phyloP scores from a whole-genome alignment of 2,329 filamentous ascomycete genomes.

The Penicillium psychrosexuale region DNA sequence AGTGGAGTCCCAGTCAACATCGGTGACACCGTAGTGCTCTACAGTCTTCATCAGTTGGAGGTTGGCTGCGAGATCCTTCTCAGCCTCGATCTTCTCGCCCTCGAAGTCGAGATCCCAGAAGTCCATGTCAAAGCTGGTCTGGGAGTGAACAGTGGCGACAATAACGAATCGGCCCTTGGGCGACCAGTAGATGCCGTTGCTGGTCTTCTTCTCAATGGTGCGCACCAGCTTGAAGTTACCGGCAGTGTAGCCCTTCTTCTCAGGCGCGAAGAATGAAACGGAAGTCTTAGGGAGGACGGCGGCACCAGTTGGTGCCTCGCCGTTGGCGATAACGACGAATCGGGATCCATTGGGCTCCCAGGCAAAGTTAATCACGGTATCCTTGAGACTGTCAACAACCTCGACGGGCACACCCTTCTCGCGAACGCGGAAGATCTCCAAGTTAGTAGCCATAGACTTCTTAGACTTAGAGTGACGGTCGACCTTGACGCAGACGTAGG shows the following conservation, averaged over 20 bases:
- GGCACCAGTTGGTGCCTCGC: constrained; percentile 72
- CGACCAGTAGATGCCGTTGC: constrained; percentile 99
- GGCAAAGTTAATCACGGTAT: constrained; percentile 98
- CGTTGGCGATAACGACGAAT: constrained; percentile 94
- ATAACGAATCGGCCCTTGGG: constrained; percentile 93
- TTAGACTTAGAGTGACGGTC: constrained; percentile 98
- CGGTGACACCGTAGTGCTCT: constrained; percentile 96
- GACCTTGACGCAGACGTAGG: constrained; percentile 97
- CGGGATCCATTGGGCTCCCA: constrained; percentile 98
- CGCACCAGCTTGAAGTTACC: constrained; percentile 97
- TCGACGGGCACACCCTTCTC: constrained; percentile 99
- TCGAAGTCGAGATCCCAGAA: constrained; percentile 99
- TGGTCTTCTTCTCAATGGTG: constrained; percentile 98
- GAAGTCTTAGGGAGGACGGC: constrained; percentile 90
- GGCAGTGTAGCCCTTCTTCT: constrained; percentile 80
- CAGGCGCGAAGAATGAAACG: constrained; percentile 93
- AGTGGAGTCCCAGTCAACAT: constrained; percentile 97
- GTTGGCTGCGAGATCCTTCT: constrained; percentile 93
- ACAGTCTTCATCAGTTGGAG: constrained; percentile 89
- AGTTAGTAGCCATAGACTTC: constrained; percentile 93
- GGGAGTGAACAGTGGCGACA: constrained; percentile 86
- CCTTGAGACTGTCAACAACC: constrained; percentile 95
- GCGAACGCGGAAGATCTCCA: constrained; percentile 95
- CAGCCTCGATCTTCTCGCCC: constrained; percentile 87
- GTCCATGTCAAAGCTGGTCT: constrained; percentile 91